Conservation (phyloP, 2,329 filamentous ascomycete species). For the Phialemoniopsis sp. region DNA sequence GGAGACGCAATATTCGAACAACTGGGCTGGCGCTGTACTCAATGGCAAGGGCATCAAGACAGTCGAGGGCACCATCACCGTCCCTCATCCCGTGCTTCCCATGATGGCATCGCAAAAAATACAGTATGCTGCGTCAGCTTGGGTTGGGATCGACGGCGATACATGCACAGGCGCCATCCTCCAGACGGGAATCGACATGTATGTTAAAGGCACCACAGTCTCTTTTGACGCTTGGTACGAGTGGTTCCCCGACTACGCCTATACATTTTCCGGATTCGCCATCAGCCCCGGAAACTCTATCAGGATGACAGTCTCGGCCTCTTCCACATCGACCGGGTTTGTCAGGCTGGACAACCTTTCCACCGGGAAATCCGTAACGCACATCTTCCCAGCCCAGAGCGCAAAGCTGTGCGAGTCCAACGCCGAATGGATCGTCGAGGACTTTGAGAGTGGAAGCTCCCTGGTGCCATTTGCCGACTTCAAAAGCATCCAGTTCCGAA, state of each 20-base stretch:
- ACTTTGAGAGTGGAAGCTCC: conserved; percentile 32
- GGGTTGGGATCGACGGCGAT: conserved; percentile 60
- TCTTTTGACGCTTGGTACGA: conserved; percentile 55
- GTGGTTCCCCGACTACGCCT: conserved; percentile 53
- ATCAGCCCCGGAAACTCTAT: no score
- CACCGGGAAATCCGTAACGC: conserved; percentile 44
- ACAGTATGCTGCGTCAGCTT: conserved; percentile 44
- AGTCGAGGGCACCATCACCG: conserved; percentile 49
- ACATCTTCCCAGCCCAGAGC: conserved; percentile 40
- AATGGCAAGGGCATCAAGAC: conserved; percentile 44
- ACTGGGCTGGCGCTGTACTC: conserved; percentile 58
- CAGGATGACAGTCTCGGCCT: conserved; percentile 26
- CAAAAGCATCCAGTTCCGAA: no score
- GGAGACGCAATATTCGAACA: conserved; percentile 46
- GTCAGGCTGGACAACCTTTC: conserved; percentile 41
- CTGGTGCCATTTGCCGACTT: conserved; percentile 44
- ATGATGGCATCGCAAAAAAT: conserved; percentile 23
- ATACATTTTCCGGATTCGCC: conserved; percentile 35
- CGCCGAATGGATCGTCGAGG: conserved; percentile 62
- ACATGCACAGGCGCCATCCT: conserved; percentile 51
- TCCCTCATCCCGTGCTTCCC: conserved; percentile 42
- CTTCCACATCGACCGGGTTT: conserved; percentile 34
- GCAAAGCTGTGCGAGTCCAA: conserved; percentile 48
- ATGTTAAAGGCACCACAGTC: conserved; percentile 31
- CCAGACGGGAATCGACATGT: conserved; percentile 55